Evolutionary conservation across 2,329 filamentous ascomycete genomes (phyloP).

Genomic region (Trichophyton benhamiae): DNA sequence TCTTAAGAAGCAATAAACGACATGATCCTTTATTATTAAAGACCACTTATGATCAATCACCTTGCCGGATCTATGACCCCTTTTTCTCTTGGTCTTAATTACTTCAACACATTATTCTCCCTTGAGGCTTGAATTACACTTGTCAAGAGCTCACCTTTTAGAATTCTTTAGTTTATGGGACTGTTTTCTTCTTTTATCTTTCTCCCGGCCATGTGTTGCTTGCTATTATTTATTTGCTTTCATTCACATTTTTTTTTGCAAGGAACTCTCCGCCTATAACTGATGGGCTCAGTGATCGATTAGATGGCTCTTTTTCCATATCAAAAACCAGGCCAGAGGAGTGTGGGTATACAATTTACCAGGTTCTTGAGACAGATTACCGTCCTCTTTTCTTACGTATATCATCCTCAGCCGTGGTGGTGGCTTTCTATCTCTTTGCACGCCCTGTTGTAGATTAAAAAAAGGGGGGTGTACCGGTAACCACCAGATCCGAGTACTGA

Average conservation of each 20-base stretch:
- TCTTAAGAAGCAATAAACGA: neutral
- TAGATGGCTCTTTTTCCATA: neutral
- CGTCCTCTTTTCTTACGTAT: neutral
- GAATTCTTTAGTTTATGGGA: slow-evolving; percentile 5
- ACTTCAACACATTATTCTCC: neutral
- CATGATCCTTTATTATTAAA: neutral
- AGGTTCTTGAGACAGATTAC: neutral
- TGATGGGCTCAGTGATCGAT: neutral
- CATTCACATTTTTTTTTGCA: neutral
- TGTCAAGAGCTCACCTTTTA: neutral
- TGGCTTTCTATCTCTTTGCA: neutral
- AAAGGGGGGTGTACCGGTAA: no score
- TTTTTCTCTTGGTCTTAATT: neutral
- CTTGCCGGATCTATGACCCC: slow-evolving; percentile 1
- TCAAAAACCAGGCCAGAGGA: neutral
- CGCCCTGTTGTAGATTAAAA: no score
- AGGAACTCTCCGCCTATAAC: neutral
- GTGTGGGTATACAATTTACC: neutral
- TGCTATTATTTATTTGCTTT: neutral
- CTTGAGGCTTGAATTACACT: neutral
- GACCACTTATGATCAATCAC: neutral
- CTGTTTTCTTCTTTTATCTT: neutral
- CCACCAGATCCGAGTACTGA: neutral
- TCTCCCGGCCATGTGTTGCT: neutral
- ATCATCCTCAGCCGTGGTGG: neutral